Evolutionary conservation across 345 rosid genomes (phyloP).

Genomic region (Citrus trifoliata): DNA sequence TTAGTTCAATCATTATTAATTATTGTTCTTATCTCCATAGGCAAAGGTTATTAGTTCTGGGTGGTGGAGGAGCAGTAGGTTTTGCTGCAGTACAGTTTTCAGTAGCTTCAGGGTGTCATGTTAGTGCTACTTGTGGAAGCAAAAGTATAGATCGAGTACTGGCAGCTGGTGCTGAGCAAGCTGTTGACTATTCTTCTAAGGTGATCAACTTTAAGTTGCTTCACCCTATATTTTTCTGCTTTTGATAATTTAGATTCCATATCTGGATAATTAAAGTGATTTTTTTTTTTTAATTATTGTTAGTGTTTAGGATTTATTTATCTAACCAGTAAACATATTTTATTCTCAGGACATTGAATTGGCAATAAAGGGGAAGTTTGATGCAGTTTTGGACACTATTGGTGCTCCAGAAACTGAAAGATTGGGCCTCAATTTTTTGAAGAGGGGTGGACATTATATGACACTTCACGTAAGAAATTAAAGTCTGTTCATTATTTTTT

Average conservation of each 20-base stretch:
- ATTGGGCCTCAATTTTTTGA: constrained; percentile 66
- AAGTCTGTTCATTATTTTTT: constrained; percentile 1
- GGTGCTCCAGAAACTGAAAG: constrained; percentile 89
- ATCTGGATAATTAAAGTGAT: constrained; percentile 4
- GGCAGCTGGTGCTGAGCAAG: constrained; percentile 86
- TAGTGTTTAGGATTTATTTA: not conserved
- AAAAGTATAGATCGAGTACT: constrained; percentile 53
- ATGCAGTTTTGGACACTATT: constrained; percentile 92
- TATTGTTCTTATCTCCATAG: constrained; percentile 35
- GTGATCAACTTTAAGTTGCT: constrained; percentile 30
- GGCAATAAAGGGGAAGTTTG: constrained; percentile 81
- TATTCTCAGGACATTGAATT: constrained; percentile 66
- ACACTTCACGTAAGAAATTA: constrained; percentile 67
- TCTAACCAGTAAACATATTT: constrained; percentile 8
- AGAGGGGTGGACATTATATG: constrained; percentile 89
- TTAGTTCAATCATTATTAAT: not conserved
- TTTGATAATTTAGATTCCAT: not conserved
- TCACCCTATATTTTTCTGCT: not conserved
- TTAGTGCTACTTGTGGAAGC: constrained; percentile 77
- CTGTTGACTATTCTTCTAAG: constrained; percentile 82
- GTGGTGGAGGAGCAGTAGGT: constrained; percentile 98
- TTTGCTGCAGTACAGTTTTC: constrained; percentile 88
- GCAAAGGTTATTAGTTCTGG: constrained; percentile 75
- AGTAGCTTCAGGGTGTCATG: constrained; percentile 73
- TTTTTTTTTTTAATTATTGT: not conserved